phyloP scores from a whole-genome alignment of 2,329 filamentous ascomycete species.

The Microdochium paspali region DNA sequence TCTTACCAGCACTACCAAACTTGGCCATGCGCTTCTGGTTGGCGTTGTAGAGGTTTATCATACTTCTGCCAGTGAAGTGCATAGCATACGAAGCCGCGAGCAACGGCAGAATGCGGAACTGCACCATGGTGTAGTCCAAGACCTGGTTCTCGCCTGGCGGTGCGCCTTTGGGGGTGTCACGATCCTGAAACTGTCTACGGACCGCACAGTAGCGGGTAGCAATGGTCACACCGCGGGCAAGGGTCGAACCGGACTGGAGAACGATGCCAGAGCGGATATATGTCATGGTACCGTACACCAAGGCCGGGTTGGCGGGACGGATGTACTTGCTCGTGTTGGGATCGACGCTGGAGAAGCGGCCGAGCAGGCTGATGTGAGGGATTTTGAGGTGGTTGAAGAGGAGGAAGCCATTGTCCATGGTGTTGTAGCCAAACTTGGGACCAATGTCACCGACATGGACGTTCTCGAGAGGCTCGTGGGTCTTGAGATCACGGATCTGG shows the following conservation, averaged over 20 bases:
- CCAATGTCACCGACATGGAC: conserved; percentile 73
- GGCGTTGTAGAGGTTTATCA: conserved; percentile 65
- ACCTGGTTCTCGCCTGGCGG: conserved; percentile 61
- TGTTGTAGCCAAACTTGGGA: conserved; percentile 71
- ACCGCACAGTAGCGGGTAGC: conserved; percentile 67
- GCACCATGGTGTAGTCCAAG: conserved; percentile 74
- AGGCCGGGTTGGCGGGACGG: conserved; percentile 53
- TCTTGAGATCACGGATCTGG: conserved; percentile 61
- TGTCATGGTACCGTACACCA: conserved; percentile 68
- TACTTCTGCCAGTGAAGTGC: conserved; percentile 67
- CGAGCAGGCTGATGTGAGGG: conserved; percentile 65
- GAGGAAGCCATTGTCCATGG: conserved; percentile 75
- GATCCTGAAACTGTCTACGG: conserved; percentile 69
- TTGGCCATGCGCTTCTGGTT: conserved; percentile 58
- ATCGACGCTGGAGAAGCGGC: conserved; percentile 61
- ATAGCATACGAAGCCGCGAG: conserved; percentile 69
- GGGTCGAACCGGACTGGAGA: conserved; percentile 59
- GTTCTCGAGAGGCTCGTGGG: conserved; percentile 58
- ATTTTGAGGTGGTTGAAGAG: conserved; percentile 70
- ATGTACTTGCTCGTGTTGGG: conserved; percentile 59
- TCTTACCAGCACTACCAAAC: conserved; percentile 16
- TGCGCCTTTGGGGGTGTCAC: conserved; percentile 46
- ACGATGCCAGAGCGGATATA: conserved; percentile 68
- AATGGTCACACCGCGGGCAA: conserved; percentile 70
- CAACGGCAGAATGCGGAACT: conserved; percentile 62